phyloP scores from a whole-genome alignment of 1,284 basidiomycete genomes.

The Fomitopsis schrenkii region DNA sequence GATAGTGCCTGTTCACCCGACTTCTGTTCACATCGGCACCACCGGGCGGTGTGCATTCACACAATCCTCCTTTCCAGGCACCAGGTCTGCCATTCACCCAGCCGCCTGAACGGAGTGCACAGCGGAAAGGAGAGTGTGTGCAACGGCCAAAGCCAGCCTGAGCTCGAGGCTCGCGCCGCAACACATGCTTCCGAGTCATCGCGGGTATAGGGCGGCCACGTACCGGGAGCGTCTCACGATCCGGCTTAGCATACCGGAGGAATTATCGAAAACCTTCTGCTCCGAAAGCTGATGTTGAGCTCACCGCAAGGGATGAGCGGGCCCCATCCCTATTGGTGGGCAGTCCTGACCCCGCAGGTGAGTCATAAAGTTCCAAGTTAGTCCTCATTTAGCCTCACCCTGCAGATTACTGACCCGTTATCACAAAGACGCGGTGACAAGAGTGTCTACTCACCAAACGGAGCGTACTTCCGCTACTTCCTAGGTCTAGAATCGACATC shows the following conservation, averaged over 20 bases:
- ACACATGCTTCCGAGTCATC: neutral
- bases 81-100: neutral
- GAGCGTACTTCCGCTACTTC: too few relatives aligned
- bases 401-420: neutral
- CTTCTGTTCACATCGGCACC: neutral
- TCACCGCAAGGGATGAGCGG: neutral
- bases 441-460: neutral
- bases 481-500: too few relatives aligned
- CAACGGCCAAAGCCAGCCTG: neutral
- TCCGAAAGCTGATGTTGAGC: neutral
- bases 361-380: neutral
- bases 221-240: neutral
- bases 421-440: neutral
- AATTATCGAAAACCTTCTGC: neutral
- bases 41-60: neutral
- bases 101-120: neutral
- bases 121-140: neutral
- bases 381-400: neutral
- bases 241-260: neutral
- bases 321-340: neutral
- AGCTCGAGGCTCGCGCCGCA: neutral
- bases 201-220: neutral
- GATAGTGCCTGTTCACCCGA: neutral
- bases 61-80: neutral
- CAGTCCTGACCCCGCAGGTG: neutral